Base-by-base conservation (phyloP, 257 asterid genomes). In the Nicotiana noctiflora region DNA sequence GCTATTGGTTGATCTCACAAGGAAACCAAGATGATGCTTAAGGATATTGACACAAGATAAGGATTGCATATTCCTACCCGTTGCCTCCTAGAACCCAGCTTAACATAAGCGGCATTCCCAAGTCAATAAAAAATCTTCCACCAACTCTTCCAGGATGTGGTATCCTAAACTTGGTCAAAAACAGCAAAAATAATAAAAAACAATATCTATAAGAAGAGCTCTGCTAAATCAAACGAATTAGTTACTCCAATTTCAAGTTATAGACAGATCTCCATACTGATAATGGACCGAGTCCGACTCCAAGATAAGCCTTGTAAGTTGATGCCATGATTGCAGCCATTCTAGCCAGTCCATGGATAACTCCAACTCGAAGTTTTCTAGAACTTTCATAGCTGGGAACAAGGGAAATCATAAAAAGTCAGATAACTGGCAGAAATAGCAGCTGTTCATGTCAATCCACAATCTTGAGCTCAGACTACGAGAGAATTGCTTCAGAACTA, bases 101-200 rank as follows among this genome's bases (percentile, higher is more conserved):
- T 52, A 94, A 89, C 98, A 94, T 96, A 40, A 94, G 68, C 72
- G 98, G 98, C 99, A 96, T 96, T n/a, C 83, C 94, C n/a, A 94
- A 81, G 88, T 88, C 92, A 49, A 96, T 90, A 80, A 96, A 92
- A 32, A 94, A 12, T 85, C 97, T 88, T 76, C 95, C 99, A 61
- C 99, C 99, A 55, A 96, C 95, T 91, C 97, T 86, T 86, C 99
- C 99, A 14, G 99, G 98, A 86, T 96, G 98, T 0, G 99, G 98
- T 86, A 96, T 91, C 87, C 91, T 90, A 76, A 85, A 90, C 82
- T 92, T 83, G 7, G 96, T 92, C 83, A 94, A 81, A 90, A 96
- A 96, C 99, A 94, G 85, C 86, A 88, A 84, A 79, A 25, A 86
- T 52, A 17, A 80, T 23, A 9, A 23, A 51, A 3, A 56, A 7